Conservation (phyloP, 2,329 filamentous ascomycete species). For the Sodiomyces alkalinus region DNA sequence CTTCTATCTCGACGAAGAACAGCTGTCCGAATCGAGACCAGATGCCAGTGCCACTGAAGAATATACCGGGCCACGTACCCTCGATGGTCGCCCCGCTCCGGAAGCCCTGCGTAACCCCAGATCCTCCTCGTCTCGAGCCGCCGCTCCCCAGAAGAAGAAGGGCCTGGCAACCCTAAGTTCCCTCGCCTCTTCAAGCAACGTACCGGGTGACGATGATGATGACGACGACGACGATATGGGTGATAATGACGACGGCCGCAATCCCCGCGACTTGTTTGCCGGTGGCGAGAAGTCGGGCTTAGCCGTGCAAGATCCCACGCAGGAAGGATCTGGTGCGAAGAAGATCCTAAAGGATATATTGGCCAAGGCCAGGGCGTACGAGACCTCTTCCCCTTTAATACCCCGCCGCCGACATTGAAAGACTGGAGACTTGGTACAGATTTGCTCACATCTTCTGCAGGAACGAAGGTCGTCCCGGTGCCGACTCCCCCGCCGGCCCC, state of each 20-base stretch:
- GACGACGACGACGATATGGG: slow-evolving; percentile 44
- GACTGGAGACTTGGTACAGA: no score
- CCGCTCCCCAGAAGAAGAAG: slow-evolving; percentile 30
- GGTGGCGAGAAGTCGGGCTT: slow-evolving; percentile 73
- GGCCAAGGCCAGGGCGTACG: slow-evolving; percentile 46
- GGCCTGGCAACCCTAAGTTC: slow-evolving; percentile 48
- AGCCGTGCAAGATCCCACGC: slow-evolving; percentile 47
- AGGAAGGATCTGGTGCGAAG: slow-evolving; percentile 28
- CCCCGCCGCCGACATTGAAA: not conserved
- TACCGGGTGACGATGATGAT: slow-evolving; percentile 38
- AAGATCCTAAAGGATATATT: slow-evolving; percentile 49
- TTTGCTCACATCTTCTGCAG: slow-evolving; percentile 18
- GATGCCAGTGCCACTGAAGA: slow-evolving; percentile 23
- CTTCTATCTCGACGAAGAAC: slow-evolving; percentile 44
- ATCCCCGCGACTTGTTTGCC: slow-evolving; percentile 57
- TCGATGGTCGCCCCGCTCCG: slow-evolving; percentile 46
- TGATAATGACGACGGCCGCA: slow-evolving; percentile 40
- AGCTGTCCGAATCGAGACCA: no score
- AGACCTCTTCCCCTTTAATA: no score
- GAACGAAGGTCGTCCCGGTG: slow-evolving; percentile 42
- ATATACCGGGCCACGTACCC: slow-evolving; percentile 46
- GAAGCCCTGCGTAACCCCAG: slow-evolving; percentile 12
- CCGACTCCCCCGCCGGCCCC: slow-evolving; percentile 31
- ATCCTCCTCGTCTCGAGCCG: not conserved
- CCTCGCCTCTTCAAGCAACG: slow-evolving; percentile 23